Percentiles rank a stretch among this genome's conserved stretches.
These are phyloP conservation scores for Geotrichum bryndzae DNA, from an alignment of 1,139 yeast species.

Conservation along the genomic window DNA sequence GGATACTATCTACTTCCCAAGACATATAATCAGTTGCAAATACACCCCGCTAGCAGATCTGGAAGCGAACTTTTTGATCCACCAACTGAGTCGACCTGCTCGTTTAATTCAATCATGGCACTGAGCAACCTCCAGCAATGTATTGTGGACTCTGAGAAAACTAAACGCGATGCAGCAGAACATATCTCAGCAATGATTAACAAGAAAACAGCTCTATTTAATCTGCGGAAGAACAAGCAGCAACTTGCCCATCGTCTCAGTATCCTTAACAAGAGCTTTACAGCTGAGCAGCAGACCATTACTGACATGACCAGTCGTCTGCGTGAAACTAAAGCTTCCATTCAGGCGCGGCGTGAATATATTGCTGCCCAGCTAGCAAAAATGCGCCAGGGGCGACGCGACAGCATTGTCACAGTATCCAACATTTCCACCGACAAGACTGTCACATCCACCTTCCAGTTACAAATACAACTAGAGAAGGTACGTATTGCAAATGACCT, in stretches of 20 bases:
- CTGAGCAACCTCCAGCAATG: constrained; percentile 42
- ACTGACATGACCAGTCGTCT: constrained; percentile 17
- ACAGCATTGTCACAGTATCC: constrained; percentile 12
- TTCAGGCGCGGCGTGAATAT: constrained; percentile 15
- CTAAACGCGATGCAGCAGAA: constrained; percentile 9
- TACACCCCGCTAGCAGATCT: background rate
- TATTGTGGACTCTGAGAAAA: constrained; percentile 35
- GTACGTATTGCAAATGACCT: constrained; percentile 27
- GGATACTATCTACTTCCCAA: constrained; percentile 35
- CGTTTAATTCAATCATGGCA: constrained; percentile 44
- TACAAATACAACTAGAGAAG: constrained; percentile 19
- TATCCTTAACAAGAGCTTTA: constrained; percentile 5
- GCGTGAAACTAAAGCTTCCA: constrained; percentile 3
- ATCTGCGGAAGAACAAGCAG: constrained; percentile 3
- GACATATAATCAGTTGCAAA: background rate
- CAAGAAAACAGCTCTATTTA: constrained; percentile 6
- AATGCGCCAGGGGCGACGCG: constrained; percentile 12
- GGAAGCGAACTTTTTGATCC: constrained; percentile 6
- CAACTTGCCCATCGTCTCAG: constrained; percentile 17
- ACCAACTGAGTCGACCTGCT: constrained; percentile 25
- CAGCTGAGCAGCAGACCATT: constrained; percentile 9
- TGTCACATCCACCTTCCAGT: constrained; percentile 8
- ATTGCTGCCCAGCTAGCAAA: background rate
- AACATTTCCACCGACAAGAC: constrained; percentile 16
- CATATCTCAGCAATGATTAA: constrained; percentile 9